Evolutionary conservation across 495 filamentous ascomycete species (phyloP).

Genomic region (Penicillium dipodomyicola): DNA sequence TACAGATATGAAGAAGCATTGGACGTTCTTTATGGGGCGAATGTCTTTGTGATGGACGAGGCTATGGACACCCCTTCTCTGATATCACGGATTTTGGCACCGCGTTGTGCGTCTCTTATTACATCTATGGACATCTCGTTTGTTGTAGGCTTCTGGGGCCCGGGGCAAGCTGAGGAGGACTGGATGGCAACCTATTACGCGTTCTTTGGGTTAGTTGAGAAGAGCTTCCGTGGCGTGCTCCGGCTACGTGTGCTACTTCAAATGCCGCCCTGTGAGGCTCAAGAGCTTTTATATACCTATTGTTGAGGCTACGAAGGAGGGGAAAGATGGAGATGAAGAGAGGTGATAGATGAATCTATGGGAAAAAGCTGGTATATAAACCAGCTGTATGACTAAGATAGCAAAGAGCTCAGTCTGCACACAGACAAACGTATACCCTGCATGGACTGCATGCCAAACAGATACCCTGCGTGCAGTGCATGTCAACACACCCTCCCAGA

Average conservation of each 20-base stretch:
- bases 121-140: constrained; percentile 15
- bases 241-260: constrained; percentile 10
- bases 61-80: constrained; percentile 13
- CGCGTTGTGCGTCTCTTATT: constrained; percentile 9
- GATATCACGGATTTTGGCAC: constrained; percentile 12
- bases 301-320: no score
- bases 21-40: constrained; percentile 18
- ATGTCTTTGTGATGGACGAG: constrained; percentile 12
- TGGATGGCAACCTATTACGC: constrained; percentile 10
- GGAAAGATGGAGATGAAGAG: no score
- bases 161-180: background rate
- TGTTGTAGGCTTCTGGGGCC: background rate
- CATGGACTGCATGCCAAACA: no score
- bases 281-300: background rate
- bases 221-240: constrained; percentile 7
- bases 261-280: background rate
- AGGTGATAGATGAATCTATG: no score
- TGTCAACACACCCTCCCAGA: no score
- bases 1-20: constrained; percentile 20
- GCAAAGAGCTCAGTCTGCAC: no score
- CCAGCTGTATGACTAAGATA: no score
- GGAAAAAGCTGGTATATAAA: no score
- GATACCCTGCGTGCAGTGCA: no score
- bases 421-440: no score
- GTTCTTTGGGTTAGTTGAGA: constrained; percentile 8